A percentile compares a stretch with the other conserved stretches of the same genome.
Evolutionary conservation across 352 stramenopile species (phyloP).

Genomic region (Globisporangium paddicum): DNA sequence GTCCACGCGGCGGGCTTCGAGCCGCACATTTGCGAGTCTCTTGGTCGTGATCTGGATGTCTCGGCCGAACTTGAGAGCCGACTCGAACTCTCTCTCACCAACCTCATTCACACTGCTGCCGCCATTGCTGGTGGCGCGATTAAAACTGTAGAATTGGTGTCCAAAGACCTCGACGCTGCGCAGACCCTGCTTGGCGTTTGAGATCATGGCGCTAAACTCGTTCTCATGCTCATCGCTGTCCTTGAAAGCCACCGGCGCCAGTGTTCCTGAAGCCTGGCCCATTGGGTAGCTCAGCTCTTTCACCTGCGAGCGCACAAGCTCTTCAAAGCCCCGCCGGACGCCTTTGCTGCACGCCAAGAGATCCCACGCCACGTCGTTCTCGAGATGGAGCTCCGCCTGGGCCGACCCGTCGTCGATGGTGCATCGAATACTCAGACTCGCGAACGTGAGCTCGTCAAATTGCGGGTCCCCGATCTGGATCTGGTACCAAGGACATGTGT

Average conservation of each 20-base stretch:
- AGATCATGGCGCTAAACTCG: background rate
- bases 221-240: background rate
- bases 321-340: conserved; percentile 39
- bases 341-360: conserved; percentile 42
- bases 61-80: conserved; percentile 61
- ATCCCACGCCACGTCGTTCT: conserved; percentile 71
- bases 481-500: conserved; percentile 27
- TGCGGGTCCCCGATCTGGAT: conserved; percentile 24
- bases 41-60: conserved; percentile 59
- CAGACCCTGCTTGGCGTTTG: background rate
- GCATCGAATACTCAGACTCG: conserved; percentile 48
- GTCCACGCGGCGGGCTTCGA: conserved; percentile 65
- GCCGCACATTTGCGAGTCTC: conserved; percentile 36
- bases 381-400: conserved; percentile 67
- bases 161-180: conserved; percentile 29
- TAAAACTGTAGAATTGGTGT: conserved; percentile 54
- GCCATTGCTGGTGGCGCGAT: conserved; percentile 1
- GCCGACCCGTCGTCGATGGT: conserved; percentile 75
- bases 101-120: background rate
- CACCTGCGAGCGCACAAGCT: conserved; percentile 35
- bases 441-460: conserved; percentile 31
- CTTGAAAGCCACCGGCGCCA: conserved; percentile 22
- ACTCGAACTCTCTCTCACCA: conserved; percentile 19
- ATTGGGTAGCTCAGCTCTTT: conserved; percentile 60
- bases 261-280: conserved; percentile 12